These are phyloP conservation scores for Pythium folliculosum DNA, from an alignment of 352 stramenopile genomes.

Conservation along the genomic window DNA sequence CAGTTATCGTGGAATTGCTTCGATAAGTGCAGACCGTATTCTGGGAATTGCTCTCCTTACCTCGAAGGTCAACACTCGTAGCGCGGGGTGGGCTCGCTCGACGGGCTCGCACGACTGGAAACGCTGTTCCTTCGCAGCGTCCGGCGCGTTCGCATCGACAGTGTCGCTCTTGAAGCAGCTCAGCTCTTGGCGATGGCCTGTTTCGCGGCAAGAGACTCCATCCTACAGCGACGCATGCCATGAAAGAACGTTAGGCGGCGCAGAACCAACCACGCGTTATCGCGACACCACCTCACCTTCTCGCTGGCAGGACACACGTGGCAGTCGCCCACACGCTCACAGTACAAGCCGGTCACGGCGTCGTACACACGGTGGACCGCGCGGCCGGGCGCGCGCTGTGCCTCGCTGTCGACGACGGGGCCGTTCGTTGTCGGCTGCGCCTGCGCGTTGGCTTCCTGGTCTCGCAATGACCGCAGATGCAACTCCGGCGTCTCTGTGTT, in stretches of 20 bases:
- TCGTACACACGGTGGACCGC: constrained; percentile 64
- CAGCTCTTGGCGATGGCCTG: constrained; percentile 68
- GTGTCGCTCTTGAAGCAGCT: constrained; percentile 42
- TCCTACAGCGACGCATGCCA: constrained; percentile 26
- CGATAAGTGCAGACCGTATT: not conserved
- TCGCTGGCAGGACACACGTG: constrained; percentile 56
- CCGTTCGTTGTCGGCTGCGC: not conserved
- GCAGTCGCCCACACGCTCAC: constrained; percentile 53
- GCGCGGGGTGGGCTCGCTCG: constrained; percentile 40
- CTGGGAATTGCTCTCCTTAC: constrained; percentile 27
- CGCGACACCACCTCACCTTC: constrained; percentile 26
- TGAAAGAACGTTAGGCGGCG: not conserved
- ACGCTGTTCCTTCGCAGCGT: constrained; percentile 38
- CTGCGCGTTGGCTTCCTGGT: constrained; percentile 5
- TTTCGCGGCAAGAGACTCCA: constrained; percentile 68
- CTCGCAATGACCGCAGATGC: constrained; percentile 11
- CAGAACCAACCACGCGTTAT: not conserved
- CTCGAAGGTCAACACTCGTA: constrained; percentile 73
- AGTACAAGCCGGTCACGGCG: constrained; percentile 58
- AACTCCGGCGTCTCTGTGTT: not conserved
- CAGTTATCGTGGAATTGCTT: not conserved
- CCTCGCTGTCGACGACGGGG: not conserved
- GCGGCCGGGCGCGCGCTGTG: not conserved
- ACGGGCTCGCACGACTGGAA: constrained; percentile 56
- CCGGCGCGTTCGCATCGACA: constrained; percentile 23